Evolutionary conservation across 768 basidiomycete genomes (phyloP), one percentile per base, ranked within the genome.

Genomic region (Suillus placidus): DNA sequence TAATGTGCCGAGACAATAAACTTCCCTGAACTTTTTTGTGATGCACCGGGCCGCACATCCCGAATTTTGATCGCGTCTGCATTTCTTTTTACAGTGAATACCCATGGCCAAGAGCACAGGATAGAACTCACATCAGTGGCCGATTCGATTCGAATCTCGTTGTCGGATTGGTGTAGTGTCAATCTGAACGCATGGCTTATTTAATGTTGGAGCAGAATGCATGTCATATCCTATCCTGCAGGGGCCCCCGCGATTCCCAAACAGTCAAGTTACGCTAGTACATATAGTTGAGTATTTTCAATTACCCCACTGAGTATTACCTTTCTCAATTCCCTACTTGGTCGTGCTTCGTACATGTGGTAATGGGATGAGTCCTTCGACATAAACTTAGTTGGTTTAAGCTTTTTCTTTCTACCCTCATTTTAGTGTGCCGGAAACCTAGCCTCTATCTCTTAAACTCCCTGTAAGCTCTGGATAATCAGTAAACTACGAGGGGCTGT

Each of bases 21-120:
- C 23, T 58, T 58, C 57, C 10, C 57, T 58, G 56, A 30, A 10
- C 2, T 57, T 14, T 57, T 35, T 57, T 37, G 51, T 52, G 51
- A 9, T 18, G 30, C 30, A 54, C 52, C 37, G 57, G 38, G 5
- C 57, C 57, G 57, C 37, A n/a, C n/a, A 38, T 38, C 37, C n/a
- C 55, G 26, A 34, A 34, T n/a, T 18, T 30, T 34, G 16, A n/a
- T 34, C 10, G 10, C 34, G 35, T 23, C 6, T 14, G 47, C 23
- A 12, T 47, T 8, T 49, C n/a, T 51, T 26, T 51, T 51, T 26
- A 30, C 16, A 18, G 51, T 51, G 6, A n/a, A 30, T 4, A 14
- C 23, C 30, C 20, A 9, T 16, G 14, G 2, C 14, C 16, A 10
- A 55, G n/a, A n/a, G 16, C 55, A n/a, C 5, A 34, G 2, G n/a